Base-by-base conservation (phyloP, 1,284 basidiomycete species). In the Puccinia novopanici region DNA sequence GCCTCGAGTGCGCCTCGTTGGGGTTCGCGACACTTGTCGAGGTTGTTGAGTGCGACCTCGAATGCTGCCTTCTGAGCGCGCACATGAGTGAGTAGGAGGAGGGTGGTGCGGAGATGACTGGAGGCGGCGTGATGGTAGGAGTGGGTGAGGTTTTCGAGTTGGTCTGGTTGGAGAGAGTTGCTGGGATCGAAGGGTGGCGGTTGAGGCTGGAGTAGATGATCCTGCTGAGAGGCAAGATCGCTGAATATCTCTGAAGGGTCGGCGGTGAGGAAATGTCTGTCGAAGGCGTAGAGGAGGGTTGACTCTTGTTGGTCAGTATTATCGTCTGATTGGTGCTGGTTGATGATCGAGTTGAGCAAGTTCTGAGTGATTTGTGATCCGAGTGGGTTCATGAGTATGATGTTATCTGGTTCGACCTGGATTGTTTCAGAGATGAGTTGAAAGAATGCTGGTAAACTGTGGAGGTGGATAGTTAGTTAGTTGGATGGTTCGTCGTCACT, bases 1-100 rank as follows among this genome's bases (percentile, higher is more conserved):
- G 77, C 77, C 63, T 79, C 77, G 54, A 68, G 59, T 4, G 77
- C 77, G 34, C 77, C 77, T 24, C 57, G 24, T 30, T 54, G 68
- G n/a, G 77, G 68, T 79, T 79, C 77, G 24, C 77, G 37, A 72
- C 52, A 79, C 50, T 79, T 79, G 50, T 79, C 77, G 42, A 79
- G 68, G 68, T 79, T 79, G 55, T 79, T 79, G 24, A 79, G 52
- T 22, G 77, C 77, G 30, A 70, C 77, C 37, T 72, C 24, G 12
- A 79, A 54, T 12, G 77, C 67, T 1, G 77, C 61, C 52, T 79
- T 79, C 45, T 79, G 77, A 12, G 77, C 77, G 30, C 77, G 67
- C 42, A 79, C 68, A 40, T 79, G 77, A 34, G 77, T 72, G 68
- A 79, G 48, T 8, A 79, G 68, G 17, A 79, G 54, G 30, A 79